These are phyloP conservation scores for Penicillium sp. DNA, from an alignment of 2,329 filamentous ascomycete species.

Conservation along the genomic window DNA sequence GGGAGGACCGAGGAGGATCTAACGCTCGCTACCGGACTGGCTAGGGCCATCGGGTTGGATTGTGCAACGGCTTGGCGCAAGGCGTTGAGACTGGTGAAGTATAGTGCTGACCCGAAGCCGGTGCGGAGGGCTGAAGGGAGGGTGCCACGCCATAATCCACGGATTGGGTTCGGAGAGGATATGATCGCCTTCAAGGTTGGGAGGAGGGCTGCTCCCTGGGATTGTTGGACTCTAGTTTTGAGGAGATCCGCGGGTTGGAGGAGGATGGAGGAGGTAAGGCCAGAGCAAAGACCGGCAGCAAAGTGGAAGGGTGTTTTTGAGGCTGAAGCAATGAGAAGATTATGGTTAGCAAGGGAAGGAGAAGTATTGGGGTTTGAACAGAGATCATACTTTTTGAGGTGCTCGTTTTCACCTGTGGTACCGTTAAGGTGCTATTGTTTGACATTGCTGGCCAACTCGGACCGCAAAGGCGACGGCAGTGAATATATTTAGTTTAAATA, in stretches of 20 bases:
- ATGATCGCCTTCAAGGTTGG: conserved; percentile 63
- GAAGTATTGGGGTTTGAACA: neutral
- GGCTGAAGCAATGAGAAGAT: conserved; percentile 17
- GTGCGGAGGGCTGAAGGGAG: conserved; percentile 87
- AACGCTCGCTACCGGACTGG: conserved; percentile 22
- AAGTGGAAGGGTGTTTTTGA: conserved; percentile 64
- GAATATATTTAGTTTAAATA: neutral
- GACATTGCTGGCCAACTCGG: conserved; percentile 21
- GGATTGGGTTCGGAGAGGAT: conserved; percentile 56
- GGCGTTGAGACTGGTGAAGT: conserved; percentile 80
- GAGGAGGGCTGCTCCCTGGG: conserved; percentile 58
- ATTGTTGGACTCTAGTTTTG: conserved; percentile 92
- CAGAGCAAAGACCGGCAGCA: conserved; percentile 75
- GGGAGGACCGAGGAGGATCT: conserved; percentile 63
- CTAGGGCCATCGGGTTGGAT: conserved; percentile 33
- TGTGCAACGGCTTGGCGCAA: conserved; percentile 60
- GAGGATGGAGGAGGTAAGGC: conserved; percentile 76
- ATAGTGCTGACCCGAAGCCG: conserved; percentile 83
- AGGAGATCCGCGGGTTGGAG: conserved; percentile 92
- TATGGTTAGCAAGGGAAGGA: neutral
- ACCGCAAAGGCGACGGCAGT: neutral
- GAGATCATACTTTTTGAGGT: conserved; percentile 25
- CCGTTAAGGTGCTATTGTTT: conserved; percentile 24
- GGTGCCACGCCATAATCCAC: conserved; percentile 82
- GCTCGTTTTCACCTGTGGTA: conserved; percentile 24